Evolutionary conservation across 768 basidiomycete genomes (phyloP), one percentile per base, ranked within the genome.

Genomic region (Brasilioporus rufonigricans): DNA sequence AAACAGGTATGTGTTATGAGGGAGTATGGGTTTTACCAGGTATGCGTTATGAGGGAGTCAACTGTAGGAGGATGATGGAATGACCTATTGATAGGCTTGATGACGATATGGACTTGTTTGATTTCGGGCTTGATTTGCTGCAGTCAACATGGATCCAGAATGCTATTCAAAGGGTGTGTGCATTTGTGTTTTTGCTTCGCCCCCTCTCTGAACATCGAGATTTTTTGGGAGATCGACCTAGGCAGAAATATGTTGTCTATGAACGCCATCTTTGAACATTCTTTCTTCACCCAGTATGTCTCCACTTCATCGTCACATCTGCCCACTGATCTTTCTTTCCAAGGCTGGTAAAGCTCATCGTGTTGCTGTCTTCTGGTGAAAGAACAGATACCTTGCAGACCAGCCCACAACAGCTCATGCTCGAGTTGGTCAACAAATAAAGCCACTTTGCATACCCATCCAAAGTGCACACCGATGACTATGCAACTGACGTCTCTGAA

Each of bases 41-140:
- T n/a, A n/a, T n/a, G n/a, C n/a, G 24, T 43, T 16, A 44, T 70
- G 0, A 60, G 52, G 38, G 57, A 57, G 19, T 3, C 65, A 16
- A 61, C 68, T 21, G 31, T n/a, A n/a, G 33, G 31, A 59, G 35
- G 68, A 70, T 53, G 38, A 47, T 70, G 44, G 56, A 68, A 32
- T 45, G 56, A 24, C 52, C 54, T 11, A 44, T 56, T 3, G 57
- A 59, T 12, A 33, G 41, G 18, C 57, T 68, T 21, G 45, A 55
- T 38, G 63, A 68, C 33, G 61, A 68, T 19, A 73, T 72, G 24
- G 80, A 81, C 50, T 46, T 78, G 27, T 77, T 77, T 38, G 62
- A 74, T 0, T 80, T 76, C 44, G 83, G 83, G 24, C 71, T 84
- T 29, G 80, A 84, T 61, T 81, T 81, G 11, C 60, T 83, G 21